Evolutionary conservation across 2,329 filamentous ascomycete genomes (phyloP).

Genomic region (Aschersonia sp.): DNA sequence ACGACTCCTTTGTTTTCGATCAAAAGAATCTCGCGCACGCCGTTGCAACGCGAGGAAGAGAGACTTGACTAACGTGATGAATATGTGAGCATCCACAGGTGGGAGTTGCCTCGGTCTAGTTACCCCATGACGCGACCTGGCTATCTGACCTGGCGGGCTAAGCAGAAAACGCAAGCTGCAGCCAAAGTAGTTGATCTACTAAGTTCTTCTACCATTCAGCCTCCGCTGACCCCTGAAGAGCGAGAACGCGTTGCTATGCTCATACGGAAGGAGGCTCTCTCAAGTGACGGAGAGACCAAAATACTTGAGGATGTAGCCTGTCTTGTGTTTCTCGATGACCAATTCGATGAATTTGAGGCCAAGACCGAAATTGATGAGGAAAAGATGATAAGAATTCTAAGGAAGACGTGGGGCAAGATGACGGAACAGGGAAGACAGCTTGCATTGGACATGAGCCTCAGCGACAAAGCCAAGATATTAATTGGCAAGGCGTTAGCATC

Average conservation of each 20-base stretch:
- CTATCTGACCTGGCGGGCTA: slow-evolving; percentile 68
- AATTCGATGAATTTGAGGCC: slow-evolving; percentile 67
- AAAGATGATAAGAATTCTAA: slow-evolving; percentile 58
- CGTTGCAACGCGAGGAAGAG: too few species aligned
- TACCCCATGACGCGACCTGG: slow-evolving; percentile 64
- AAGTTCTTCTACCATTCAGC: slow-evolving; percentile 17
- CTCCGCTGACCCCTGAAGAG: slow-evolving; percentile 30
- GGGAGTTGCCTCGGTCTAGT: slow-evolving; percentile 62
- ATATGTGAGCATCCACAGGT: slow-evolving; percentile 24
- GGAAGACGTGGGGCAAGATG: slow-evolving; percentile 70
- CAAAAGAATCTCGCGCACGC: too few species aligned
- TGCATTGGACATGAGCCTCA: slow-evolving; percentile 52
- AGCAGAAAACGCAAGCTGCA: slow-evolving; percentile 53
- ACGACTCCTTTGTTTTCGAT: neutral
- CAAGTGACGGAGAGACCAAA: slow-evolving; percentile 47
- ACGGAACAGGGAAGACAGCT: slow-evolving; percentile 44
- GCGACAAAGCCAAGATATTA: slow-evolving; percentile 44
- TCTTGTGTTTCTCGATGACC: slow-evolving; percentile 75
- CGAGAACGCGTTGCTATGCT: slow-evolving; percentile 50
- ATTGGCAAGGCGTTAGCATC: slow-evolving; percentile 44
- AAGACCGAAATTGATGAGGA: slow-evolving; percentile 54
- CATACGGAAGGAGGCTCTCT: slow-evolving; percentile 65
- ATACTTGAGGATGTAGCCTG: slow-evolving; percentile 75
- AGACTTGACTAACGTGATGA: too few species aligned
- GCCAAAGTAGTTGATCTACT: slow-evolving; percentile 40